Base-by-base conservation (phyloP, 2,329 filamentous ascomycete genomes). In the Canariomyces notabilis region DNA sequence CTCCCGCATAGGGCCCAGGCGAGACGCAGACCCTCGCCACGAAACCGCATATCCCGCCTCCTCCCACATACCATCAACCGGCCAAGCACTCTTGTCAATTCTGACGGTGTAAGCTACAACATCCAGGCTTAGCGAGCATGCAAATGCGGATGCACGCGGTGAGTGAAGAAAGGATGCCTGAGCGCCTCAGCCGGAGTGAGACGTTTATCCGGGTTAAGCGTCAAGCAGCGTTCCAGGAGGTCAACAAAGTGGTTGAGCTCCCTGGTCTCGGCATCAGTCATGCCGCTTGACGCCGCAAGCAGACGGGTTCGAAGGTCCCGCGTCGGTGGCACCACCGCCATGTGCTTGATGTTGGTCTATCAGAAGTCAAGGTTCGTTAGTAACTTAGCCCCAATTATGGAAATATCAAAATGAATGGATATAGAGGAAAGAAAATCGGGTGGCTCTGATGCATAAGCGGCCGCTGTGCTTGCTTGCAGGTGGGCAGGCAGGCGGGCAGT, bases 161-260 rank as follows among this genome's bases (percentile, higher is more conserved):
- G 69, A 20, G 69, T 71, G 58, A 97, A 89, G 67, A 97, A 97
- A 1, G 87, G 87, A 71, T 97, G 91, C 61, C 82, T 84, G 58
- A 97, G 71, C 39, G 93, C 93, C 60, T 97, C 90, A 12, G 77
- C 73, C 0, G 93, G 87, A 37, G 87, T 91, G 59, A 93, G 87
- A 52, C 93, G 80, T 73, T 94, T 95, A 64, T 95, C 90, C 1
- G 91, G 89, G 61, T 97, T 95, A 54, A 97, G 76, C 48, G 84
- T 82, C 53, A 98, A 73, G 63, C 90, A 97, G 45, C 86, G 84
- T 61, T 95, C 90, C 47, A 98, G 70, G 39, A 98, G 70, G 65
- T 97, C 90, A 56, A 89, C 76, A 66, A 98, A 95, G 43, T 85
- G 75, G 49, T 85, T 83, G 51, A 96, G 70, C 59, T 96, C 89